Percentiles rank a stretch among this genome's conserved stretches.
Evolutionary conservation across 805 yeast species (phyloP).

Genomic region (Spathaspora passalidarum): DNA sequence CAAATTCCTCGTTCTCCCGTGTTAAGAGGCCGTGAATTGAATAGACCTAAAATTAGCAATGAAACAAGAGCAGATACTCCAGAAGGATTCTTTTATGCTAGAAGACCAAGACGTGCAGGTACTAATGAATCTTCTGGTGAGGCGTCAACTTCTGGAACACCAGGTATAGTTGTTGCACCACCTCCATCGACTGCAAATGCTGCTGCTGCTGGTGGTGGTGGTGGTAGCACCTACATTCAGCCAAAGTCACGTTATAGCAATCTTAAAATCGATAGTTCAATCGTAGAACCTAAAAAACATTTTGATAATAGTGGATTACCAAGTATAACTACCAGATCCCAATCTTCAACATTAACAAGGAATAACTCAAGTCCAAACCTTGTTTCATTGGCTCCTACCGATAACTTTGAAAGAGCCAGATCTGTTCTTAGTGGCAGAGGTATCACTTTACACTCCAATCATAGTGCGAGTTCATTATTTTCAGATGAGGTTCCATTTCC

Average conservation of each 20-base stretch:
- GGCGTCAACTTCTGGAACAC: conserved; percentile 1
- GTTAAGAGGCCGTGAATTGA: conserved; percentile 13
- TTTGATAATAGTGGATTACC: conserved; percentile 29
- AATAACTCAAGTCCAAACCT: conserved; percentile 14
- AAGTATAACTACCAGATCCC: conserved; percentile 31
- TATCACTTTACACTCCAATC: conserved; percentile 19
- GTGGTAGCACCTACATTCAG: conserved; percentile 27
- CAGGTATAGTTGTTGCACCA: neutral
- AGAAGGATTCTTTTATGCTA: conserved; percentile 49
- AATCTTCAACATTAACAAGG: neutral
- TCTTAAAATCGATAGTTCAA: conserved; percentile 25
- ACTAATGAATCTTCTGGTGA: conserved; percentile 3
- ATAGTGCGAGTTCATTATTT: conserved; percentile 27
- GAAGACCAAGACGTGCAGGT: conserved; percentile 7
- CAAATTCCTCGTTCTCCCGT: conserved; percentile 16
- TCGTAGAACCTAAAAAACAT: conserved; percentile 35
- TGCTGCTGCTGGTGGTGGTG: conserved; percentile 3
- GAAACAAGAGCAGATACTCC: conserved; percentile 34
- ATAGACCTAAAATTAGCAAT: neutral
- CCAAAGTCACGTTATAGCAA: conserved; percentile 42
- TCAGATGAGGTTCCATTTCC: conserved; percentile 21
- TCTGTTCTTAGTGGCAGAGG: conserved; percentile 15
- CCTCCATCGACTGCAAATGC: neutral
- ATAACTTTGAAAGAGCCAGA: conserved; percentile 11
- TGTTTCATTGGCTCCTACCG: conserved; percentile 6